phyloP scores from a whole-genome alignment of 164 flowering plant genomes.

The Tetrastigma voinierianum region DNA sequence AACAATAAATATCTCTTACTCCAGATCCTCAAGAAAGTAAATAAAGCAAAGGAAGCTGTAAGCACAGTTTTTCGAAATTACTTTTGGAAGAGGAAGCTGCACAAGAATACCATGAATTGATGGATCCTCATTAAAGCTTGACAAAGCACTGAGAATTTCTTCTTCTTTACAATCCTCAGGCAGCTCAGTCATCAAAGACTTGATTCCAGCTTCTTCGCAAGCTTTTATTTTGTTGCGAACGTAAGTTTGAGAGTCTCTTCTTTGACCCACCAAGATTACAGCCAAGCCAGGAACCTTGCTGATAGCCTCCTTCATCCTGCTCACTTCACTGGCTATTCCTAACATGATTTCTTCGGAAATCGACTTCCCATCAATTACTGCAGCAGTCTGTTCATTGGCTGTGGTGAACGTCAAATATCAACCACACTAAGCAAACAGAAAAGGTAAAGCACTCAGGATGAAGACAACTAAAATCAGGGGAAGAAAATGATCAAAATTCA shows the following conservation, averaged over 20 bases:
- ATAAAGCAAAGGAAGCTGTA: constrained; percentile 11
- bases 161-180: constrained; percentile 59
- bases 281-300: constrained; percentile 83
- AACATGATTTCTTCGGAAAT: constrained; percentile 77
- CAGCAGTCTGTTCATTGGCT: constrained; percentile 34
- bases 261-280: constrained; percentile 77
- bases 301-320: constrained; percentile 50
- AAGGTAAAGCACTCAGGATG: background rate
- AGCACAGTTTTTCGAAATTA: constrained; percentile 40
- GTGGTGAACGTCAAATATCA: constrained; percentile 14
- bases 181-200: constrained; percentile 43
- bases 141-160: constrained; percentile 51
- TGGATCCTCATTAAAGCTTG: constrained; percentile 52
- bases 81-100: constrained; percentile 95
- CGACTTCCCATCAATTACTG: constrained; percentile 64
- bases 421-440: background rate
- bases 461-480: background rate
- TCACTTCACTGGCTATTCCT: constrained; percentile 62
- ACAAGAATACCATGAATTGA: constrained; percentile 87
- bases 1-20: background rate
- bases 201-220: constrained; percentile 82
- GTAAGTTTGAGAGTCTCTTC: constrained; percentile 76
- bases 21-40: constrained; percentile 2
- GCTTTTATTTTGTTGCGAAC: constrained; percentile 76
- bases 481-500: constrained; percentile 1